Percentiles rank a stretch among this genome's conserved stretches.
phyloP scores from a whole-genome alignment of 345 rosid species.

The Raphanus raphanistrum region DNA sequence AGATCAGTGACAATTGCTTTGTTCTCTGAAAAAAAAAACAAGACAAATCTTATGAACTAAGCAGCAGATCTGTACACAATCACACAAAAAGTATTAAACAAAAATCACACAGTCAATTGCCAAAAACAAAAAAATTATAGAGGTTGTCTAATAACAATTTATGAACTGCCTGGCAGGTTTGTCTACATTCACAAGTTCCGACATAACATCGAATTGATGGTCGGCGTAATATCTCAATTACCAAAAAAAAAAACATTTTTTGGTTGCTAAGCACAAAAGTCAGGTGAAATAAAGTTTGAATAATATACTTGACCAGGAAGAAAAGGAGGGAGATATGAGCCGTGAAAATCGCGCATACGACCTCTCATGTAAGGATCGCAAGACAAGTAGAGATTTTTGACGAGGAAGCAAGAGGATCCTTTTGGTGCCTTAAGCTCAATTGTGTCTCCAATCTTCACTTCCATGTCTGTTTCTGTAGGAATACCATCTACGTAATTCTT shows the following conservation, averaged over 20 bases:
- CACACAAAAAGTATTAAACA: not conserved
- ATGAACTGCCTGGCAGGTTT: too few relatives aligned
- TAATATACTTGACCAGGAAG: constrained; percentile 42
- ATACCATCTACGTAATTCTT: constrained; percentile 38
- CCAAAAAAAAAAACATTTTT: not conserved
- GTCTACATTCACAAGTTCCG: not conserved
- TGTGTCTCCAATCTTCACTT: constrained; percentile 20
- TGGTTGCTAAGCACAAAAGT: not conserved
- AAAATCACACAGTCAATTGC: not conserved
- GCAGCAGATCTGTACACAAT: not conserved
- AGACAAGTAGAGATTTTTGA: constrained; percentile 53
- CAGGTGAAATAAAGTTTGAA: not conserved
- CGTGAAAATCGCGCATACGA: constrained; percentile 41
- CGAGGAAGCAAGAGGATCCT: constrained; percentile 38
- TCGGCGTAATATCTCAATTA: not conserved
- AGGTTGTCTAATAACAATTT: too few relatives aligned
- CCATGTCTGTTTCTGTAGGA: constrained; percentile 45
- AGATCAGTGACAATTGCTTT: not conserved
- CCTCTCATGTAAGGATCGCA: constrained; percentile 60
- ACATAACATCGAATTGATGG: constrained; percentile 24
- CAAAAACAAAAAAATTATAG: not conserved
- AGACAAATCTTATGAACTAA: not conserved
- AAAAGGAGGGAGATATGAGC: constrained; percentile 42
- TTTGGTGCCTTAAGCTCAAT: constrained; percentile 38
- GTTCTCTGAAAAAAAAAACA: not conserved